Conservation (phyloP, 257 asterid genomes). For the Nicotiana knightiana region DNA sequence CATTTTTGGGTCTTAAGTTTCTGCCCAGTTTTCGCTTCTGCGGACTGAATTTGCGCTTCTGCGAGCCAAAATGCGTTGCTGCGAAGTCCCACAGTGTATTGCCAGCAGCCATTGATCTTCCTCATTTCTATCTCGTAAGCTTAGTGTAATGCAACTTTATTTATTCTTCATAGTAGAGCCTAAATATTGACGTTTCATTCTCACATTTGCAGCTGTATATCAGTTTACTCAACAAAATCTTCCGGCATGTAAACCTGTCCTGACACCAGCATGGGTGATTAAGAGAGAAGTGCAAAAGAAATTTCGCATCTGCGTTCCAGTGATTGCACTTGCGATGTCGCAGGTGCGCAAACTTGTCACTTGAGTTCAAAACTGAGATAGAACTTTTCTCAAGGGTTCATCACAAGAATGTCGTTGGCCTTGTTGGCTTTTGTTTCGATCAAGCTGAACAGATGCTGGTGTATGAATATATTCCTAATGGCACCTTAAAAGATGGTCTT, state of each 20-base stretch:
- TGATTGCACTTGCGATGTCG: too few species aligned
- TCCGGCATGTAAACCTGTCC: slow-evolving; percentile 78
- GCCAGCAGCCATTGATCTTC: background rate
- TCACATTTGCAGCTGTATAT: slow-evolving; percentile 41
- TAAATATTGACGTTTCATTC: background rate
- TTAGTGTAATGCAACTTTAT: background rate
- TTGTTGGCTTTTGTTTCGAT: slow-evolving; percentile 79
- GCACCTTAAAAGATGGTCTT: slow-evolving; percentile 79
- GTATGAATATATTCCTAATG: slow-evolving; percentile 70
- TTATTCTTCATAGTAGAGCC: background rate
- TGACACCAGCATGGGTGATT: slow-evolving; percentile 42
- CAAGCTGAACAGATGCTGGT: slow-evolving; percentile 78
- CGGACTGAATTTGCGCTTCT: too few species aligned
- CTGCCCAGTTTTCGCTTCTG: too few species aligned
- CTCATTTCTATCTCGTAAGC: background rate
- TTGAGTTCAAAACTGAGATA: slow-evolving; percentile 90
- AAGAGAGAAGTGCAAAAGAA: background rate
- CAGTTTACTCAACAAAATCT: slow-evolving; percentile 71
- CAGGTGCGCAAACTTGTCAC: background rate
- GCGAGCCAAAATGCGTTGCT: too few species aligned
- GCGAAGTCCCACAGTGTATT: too few species aligned
- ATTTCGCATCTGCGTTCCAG: too few species aligned
- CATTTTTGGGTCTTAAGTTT: too few species aligned
- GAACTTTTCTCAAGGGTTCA: slow-evolving; percentile 98
- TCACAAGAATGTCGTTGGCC: slow-evolving; percentile 73